Evolutionary conservation across 768 basidiomycete species (phyloP).

Genomic region (Lyophyllum atratum): DNA sequence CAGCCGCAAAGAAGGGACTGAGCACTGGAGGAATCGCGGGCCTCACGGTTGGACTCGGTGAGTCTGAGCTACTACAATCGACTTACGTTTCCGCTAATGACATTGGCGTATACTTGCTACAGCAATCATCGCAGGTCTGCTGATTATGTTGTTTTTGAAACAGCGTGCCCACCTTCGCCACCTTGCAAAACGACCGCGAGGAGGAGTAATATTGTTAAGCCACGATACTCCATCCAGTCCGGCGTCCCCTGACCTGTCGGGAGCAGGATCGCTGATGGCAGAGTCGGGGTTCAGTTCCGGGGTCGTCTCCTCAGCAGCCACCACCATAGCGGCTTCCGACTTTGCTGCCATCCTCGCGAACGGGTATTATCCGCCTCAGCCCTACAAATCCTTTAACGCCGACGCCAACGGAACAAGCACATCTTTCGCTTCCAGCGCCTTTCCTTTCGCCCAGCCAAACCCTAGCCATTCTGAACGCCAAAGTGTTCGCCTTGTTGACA

Average conservation of each 20-base stretch:
- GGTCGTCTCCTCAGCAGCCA: neutral
- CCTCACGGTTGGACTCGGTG: conserved; percentile 17
- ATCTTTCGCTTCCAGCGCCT: neutral
- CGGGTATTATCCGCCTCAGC: conserved; percentile 5
- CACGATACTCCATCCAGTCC: conserved; percentile 4
- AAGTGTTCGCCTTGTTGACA: neutral
- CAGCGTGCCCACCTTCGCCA: conserved; percentile 9
- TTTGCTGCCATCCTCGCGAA: neutral
- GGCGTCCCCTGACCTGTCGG: neutral
- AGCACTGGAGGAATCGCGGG: conserved; percentile 21
- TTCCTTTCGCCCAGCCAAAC: conserved; percentile 1
- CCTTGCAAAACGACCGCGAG: conserved; percentile 16
- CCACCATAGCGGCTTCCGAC: conserved; percentile 4
- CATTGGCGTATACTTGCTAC: neutral
- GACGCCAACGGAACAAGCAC: neutral
- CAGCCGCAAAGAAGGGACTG: conserved; percentile 10
- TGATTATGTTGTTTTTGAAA: conserved; percentile 13
- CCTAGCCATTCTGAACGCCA: neutral
- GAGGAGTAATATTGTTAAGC: conserved; percentile 6
- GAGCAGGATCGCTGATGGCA: conserved; percentile 3
- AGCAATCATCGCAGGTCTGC: conserved; percentile 7
- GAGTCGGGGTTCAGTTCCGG: conserved; percentile 3
- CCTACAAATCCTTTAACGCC: conserved; percentile 6
- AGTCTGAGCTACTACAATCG: neutral
- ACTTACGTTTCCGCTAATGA: neutral